Percentiles rank a stretch among this genome's conserved stretches.
Conservation (phyloP, 495 filamentous ascomycete species). For the Annulohypoxylon nitens region DNA sequence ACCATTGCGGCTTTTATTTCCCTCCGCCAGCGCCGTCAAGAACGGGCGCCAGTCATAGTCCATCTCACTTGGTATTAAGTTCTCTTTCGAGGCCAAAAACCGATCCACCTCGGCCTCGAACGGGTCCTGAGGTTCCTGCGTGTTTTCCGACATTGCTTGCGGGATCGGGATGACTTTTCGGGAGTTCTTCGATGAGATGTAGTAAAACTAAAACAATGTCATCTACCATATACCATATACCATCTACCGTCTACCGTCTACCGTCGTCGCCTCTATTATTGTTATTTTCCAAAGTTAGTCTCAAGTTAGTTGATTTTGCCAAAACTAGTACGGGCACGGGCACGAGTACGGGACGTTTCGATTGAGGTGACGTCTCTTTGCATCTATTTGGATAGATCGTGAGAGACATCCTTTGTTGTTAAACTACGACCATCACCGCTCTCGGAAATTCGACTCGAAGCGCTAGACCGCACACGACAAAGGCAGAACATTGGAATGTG, state of each 20-base stretch:
- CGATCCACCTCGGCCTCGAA: not conserved
- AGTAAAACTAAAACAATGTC: not conserved
- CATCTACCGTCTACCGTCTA: not conserved
- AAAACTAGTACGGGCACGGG: not conserved
- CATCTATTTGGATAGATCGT: not conserved
- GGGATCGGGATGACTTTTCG: not conserved
- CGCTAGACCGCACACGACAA: slow-evolving; percentile 2
- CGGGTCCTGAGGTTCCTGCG: not conserved
- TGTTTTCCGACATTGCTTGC: not conserved
- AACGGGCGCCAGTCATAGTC: slow-evolving; percentile 29
- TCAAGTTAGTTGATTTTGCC: not conserved
- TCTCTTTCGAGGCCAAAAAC: not conserved
- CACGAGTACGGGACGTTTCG: not conserved
- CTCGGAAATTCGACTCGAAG: slow-evolving; percentile 15
- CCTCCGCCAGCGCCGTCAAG: slow-evolving; percentile 35
- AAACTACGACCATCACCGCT: not conserved
- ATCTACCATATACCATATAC: not conserved
- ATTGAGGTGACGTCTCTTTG: not conserved
- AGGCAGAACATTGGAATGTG: not conserved
- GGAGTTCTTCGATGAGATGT: not conserved
- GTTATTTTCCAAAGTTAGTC: not conserved
- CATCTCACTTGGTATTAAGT: no score
- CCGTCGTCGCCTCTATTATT: not conserved
- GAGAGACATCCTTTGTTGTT: slow-evolving; percentile 21
- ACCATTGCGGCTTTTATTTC: not conserved